Conservation (phyloP, 208 protist species). For the Leishmania tropica region DNA sequence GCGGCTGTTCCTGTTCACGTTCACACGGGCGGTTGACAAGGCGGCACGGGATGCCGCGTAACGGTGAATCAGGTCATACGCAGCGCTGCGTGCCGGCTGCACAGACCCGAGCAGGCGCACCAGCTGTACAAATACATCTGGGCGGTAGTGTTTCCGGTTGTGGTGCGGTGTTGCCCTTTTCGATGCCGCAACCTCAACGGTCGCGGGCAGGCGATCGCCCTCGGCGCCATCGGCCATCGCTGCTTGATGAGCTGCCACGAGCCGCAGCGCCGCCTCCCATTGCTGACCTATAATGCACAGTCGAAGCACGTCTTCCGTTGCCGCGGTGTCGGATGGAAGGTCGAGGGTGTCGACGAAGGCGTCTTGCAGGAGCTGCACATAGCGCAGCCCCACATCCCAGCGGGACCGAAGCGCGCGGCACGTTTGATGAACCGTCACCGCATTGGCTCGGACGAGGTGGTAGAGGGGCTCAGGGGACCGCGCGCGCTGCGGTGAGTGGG, state of each 20-base stretch:
- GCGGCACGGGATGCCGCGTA: not conserved
- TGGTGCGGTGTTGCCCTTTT: not conserved
- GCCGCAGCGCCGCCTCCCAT: slow-evolving; percentile 56
- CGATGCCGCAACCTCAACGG: not conserved
- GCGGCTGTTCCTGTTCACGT: not conserved
- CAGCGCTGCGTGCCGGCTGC: slow-evolving; percentile 2
- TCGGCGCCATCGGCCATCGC: not conserved
- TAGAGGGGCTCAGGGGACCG: slow-evolving; percentile 4
- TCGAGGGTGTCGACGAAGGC: slow-evolving; percentile 27
- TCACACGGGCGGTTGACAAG: not conserved
- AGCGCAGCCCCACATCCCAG: slow-evolving; percentile 28
- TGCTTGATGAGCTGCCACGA: slow-evolving; percentile 24
- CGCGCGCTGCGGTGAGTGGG: not conserved
- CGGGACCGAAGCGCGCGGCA: slow-evolving; percentile 38
- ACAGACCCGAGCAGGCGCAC: slow-evolving; percentile 29
- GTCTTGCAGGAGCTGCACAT: slow-evolving; percentile 37
- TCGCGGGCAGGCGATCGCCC: not conserved
- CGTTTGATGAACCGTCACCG: slow-evolving; percentile 65
- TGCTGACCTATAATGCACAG: slow-evolving; percentile 46
- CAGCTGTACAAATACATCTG: slow-evolving; percentile 30
- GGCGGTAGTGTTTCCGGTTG: slow-evolving; percentile 15
- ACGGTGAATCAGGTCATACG: slow-evolving; percentile 2
- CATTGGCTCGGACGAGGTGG: slow-evolving; percentile 38
- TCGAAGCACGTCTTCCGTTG: slow-evolving; percentile 41
- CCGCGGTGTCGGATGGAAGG: slow-evolving; percentile 24